phyloP scores from a whole-genome alignment of 176 grass and related monocot species.

The Urochloa ruziziensis region DNA sequence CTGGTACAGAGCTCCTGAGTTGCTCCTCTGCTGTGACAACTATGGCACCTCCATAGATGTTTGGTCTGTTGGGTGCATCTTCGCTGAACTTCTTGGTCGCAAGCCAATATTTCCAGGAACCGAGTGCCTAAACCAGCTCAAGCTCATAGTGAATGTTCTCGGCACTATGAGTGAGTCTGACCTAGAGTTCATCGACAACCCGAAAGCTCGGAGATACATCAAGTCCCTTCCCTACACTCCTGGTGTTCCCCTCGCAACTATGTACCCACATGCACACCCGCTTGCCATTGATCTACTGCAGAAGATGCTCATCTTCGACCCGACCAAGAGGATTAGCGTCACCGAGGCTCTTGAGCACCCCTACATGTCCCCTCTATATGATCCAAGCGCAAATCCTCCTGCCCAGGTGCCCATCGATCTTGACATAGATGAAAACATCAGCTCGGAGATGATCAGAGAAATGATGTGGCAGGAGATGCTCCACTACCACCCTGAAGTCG shows the following conservation, averaged over 20 bases:
- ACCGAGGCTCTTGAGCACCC: slow-evolving; percentile 51
- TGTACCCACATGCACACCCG: slow-evolving; percentile 52
- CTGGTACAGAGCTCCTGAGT: slow-evolving; percentile 62
- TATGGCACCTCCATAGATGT: slow-evolving; percentile 60
- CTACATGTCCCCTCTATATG: slow-evolving; percentile 58
- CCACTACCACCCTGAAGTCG: slow-evolving; percentile 52
- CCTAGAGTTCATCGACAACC: slow-evolving; percentile 59
- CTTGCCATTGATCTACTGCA: slow-evolving; percentile 53
- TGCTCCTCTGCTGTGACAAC: slow-evolving; percentile 59
- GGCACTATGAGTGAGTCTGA: slow-evolving; percentile 60
- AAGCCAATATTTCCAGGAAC: slow-evolving; percentile 60
- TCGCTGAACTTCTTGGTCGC: slow-evolving; percentile 55
- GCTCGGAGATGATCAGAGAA: slow-evolving; percentile 49
- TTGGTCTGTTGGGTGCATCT: slow-evolving; percentile 65
- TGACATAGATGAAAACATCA: slow-evolving; percentile 50
- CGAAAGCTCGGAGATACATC: slow-evolving; percentile 55
- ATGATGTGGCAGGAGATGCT: slow-evolving; percentile 71
- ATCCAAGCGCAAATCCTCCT: slow-evolving; percentile 51
- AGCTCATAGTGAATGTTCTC: slow-evolving; percentile 57
- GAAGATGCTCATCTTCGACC: slow-evolving; percentile 64
- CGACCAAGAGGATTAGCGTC: slow-evolving; percentile 48
- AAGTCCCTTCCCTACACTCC: slow-evolving; percentile 55
- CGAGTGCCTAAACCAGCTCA: slow-evolving; percentile 58
- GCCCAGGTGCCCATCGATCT: slow-evolving; percentile 52
- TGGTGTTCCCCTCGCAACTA: slow-evolving; percentile 40